phyloP scores from a whole-genome alignment of 108 stramenopile genomes.

The Conticribra guillardii region DNA sequence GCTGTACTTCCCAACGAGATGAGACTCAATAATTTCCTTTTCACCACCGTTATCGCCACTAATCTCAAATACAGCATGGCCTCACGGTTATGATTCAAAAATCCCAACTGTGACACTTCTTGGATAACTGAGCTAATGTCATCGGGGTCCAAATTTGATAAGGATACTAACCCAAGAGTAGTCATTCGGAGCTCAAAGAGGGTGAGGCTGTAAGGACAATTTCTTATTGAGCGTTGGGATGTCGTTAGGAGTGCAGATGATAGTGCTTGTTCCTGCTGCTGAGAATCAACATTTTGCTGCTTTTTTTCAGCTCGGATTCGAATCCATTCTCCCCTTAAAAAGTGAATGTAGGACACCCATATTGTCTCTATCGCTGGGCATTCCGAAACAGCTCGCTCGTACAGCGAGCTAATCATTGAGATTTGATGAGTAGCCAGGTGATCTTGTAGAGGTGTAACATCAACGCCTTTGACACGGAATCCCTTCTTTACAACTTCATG shows the following conservation, averaged over 20 bases:
- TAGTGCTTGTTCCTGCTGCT: constrained; percentile 21
- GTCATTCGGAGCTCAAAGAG: constrained; percentile 60
- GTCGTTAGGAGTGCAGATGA: constrained; percentile 44
- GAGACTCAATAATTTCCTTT: constrained; percentile 36
- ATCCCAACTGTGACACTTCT: constrained; percentile 62
- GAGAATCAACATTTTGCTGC: constrained; percentile 11
- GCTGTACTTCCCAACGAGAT: constrained; percentile 31
- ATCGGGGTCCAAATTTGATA: constrained; percentile 71
- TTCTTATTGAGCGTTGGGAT: constrained; percentile 73
- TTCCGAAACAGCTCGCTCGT: constrained; percentile 83
- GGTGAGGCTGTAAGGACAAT: constrained; percentile 79
- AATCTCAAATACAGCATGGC: constrained; percentile 49
- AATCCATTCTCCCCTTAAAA: constrained; percentile 49
- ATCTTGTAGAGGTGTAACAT: constrained; percentile 25
- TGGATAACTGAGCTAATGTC: constrained; percentile 63
- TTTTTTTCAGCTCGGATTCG: constrained; percentile 8
- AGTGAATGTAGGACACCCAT: constrained; percentile 74
- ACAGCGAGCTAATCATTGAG: constrained; percentile 47
- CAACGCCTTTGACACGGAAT: background rate
- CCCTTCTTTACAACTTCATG: constrained; percentile 30
- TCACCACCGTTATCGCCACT: constrained; percentile 50
- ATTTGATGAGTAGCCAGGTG: constrained; percentile 17
- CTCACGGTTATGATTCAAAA: constrained; percentile 49
- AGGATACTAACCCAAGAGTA: constrained; percentile 43
- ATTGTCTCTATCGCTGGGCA: constrained; percentile 85